phyloP scores from a whole-genome alignment of 78 protist species.

The Mastigamoeba balamuthi region DNA sequence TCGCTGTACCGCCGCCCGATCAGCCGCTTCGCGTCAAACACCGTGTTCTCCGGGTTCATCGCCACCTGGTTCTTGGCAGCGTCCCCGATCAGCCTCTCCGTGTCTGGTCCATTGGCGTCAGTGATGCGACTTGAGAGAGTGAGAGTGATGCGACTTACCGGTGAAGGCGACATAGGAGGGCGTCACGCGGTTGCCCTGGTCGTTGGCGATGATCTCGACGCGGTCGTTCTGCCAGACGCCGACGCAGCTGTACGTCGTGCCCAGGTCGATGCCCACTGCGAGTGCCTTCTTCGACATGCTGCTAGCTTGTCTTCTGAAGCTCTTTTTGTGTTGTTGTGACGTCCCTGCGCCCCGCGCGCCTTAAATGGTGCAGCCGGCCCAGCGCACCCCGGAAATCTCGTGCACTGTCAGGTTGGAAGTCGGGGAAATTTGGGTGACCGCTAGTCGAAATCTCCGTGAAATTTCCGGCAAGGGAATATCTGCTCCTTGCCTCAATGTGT shows the following conservation, averaged over 20 bases:
- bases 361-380: neutral
- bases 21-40: constrained; percentile 94
- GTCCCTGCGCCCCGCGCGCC: neutral
- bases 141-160: neutral
- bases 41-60: constrained; percentile 89
- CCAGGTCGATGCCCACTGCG: constrained; percentile 77
- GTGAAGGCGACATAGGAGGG: constrained; percentile 95
- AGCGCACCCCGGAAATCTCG: neutral
- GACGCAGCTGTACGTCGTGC: constrained; percentile 74
- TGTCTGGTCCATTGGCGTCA: constrained; percentile 22
- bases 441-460: constrained; percentile 3
- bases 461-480: neutral
- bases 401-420: constrained; percentile 2
- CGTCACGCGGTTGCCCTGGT: constrained; percentile 92
- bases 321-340: neutral
- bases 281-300: constrained; percentile 1
- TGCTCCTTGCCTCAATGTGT: too few relatives aligned
- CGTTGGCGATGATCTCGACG: constrained; percentile 90
- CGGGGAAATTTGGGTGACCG: constrained; percentile 7
- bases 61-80: constrained; percentile 94
- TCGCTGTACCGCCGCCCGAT: constrained; percentile 72
- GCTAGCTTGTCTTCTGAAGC: neutral
- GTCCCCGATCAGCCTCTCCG: constrained; percentile 87
- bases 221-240: constrained; percentile 72
- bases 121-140: constrained; percentile 7